Conservation (phyloP, 257 asterid species). For the Primulina tabacum region DNA sequence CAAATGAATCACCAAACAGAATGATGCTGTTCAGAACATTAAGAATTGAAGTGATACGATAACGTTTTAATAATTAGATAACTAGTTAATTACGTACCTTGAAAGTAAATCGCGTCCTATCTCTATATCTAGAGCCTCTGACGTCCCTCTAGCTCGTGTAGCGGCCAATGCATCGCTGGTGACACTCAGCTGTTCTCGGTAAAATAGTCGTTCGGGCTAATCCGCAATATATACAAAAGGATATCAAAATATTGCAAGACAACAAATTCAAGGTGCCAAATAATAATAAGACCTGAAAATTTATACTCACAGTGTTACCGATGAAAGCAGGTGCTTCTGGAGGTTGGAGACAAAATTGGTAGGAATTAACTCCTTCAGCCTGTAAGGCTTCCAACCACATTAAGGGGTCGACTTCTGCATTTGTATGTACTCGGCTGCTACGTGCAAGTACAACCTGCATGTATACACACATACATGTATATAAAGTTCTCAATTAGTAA, state of each 20-base stretch:
- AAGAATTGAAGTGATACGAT: background rate
- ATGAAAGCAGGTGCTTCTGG: constrained; percentile 91
- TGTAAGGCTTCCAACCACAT: constrained; percentile 71
- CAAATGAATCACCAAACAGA: constrained; percentile 17
- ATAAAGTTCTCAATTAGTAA: background rate
- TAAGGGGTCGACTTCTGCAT: constrained; percentile 70
- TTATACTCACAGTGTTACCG: constrained; percentile 83
- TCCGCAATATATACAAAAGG: constrained; percentile 18
- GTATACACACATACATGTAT: constrained; percentile 20
- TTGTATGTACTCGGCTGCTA: constrained; percentile 75
- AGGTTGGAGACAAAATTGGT: constrained; percentile 92
- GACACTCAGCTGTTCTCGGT: constrained; percentile 63
- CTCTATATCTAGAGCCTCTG: constrained; percentile 68
- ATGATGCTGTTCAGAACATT: background rate
- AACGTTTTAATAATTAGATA: background rate
- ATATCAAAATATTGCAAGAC: constrained; percentile 15
- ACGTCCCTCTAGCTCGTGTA: constrained; percentile 86
- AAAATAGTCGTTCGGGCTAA: constrained; percentile 93
- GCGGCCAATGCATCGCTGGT: constrained; percentile 96
- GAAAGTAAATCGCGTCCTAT: constrained; percentile 86
- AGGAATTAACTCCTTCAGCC: constrained; percentile 76
- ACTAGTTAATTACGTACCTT: constrained; percentile 49
- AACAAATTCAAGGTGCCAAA: constrained; percentile 1
- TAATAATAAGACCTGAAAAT: background rate
- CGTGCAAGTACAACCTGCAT: constrained; percentile 93